Percentiles rank a stretch among this genome's conserved stretches.
Evolutionary conservation across 129 eudicot genomes (phyloP).

Genomic region (Chrysanthemum seticuspe): DNA sequence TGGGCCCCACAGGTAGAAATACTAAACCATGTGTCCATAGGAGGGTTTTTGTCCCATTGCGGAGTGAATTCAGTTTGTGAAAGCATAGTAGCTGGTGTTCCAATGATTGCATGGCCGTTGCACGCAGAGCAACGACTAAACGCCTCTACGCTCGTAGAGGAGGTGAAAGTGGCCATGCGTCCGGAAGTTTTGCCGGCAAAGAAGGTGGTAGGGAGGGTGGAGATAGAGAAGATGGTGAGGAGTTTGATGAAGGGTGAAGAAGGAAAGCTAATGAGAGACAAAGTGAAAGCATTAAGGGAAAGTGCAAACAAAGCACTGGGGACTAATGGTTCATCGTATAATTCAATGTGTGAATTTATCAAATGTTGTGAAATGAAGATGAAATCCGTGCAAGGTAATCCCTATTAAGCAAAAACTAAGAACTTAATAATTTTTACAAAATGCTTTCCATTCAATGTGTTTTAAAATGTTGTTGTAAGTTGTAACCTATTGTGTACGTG

Average conservation of each 20-base stretch:
- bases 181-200: conserved; percentile 10
- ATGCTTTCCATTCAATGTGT: too few relatives aligned
- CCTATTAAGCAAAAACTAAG: too few relatives aligned
- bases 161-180: conserved; percentile 38
- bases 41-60: conserved; percentile 35
- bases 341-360: conserved; percentile 31
- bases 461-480: too few relatives aligned
- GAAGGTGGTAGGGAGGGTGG: conserved; percentile 40
- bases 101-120: conserved; percentile 57
- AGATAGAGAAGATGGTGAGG: conserved; percentile 44
- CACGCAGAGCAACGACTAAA: conserved; percentile 47
- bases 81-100: conserved; percentile 40
- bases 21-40: too few relatives aligned
- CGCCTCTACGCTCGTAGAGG: conserved; percentile 37
- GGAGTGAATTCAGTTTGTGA: conserved; percentile 48
- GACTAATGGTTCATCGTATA: conserved; percentile 2
- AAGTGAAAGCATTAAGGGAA: conserved; percentile 27
- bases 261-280: conserved; percentile 38
- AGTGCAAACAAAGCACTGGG: conserved; percentile 27
- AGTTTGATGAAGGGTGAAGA: conserved; percentile 40
- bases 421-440: too few relatives aligned
- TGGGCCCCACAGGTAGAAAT: too few relatives aligned
- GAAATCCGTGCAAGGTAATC: not conserved
- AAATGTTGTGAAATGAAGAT: conserved; percentile 8
- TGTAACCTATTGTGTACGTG: too few relatives aligned